Evolutionary conservation across 768 basidiomycete species (phyloP).

Genomic region (Pulveroboletus sp.): DNA sequence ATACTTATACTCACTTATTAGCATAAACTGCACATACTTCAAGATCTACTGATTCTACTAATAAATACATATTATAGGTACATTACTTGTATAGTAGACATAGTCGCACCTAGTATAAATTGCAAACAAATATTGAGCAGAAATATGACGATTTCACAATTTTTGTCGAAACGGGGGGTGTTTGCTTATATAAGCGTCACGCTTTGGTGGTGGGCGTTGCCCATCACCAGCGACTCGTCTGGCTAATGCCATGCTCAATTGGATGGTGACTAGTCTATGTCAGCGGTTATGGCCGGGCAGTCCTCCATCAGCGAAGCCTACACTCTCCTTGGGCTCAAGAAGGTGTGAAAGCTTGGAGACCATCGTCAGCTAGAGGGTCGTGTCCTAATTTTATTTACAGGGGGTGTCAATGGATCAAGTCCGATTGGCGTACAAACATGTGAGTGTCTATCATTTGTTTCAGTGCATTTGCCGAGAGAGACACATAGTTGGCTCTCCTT

Average conservation of each 20-base stretch:
- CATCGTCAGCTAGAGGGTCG: background rate
- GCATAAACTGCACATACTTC: too few relatives aligned
- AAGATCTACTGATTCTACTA: too few relatives aligned
- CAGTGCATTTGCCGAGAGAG: background rate
- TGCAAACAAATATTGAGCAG: too few relatives aligned
- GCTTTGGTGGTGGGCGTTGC: too few relatives aligned
- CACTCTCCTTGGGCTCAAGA: conserved; percentile 45
- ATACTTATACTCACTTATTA: too few relatives aligned
- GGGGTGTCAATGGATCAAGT: conserved; percentile 59
- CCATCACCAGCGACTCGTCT: too few relatives aligned
- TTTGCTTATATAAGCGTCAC: too few relatives aligned
- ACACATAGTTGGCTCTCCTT: conserved; percentile 50
- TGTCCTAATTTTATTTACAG: conserved; percentile 32
- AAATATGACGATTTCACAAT: too few relatives aligned
- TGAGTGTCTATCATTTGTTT: conserved; percentile 20
- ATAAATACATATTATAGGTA: too few relatives aligned
- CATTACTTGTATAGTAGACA: too few relatives aligned
- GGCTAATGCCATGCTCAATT: conserved; percentile 14
- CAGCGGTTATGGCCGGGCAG: conserved; percentile 34
- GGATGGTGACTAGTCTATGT: conserved; percentile 14
- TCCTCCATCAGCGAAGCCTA: conserved; percentile 37
- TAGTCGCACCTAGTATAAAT: too few relatives aligned
- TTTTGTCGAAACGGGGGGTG: too few relatives aligned
- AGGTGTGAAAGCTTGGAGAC: conserved; percentile 34
- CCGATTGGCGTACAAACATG: conserved; percentile 67